phyloP scores from a whole-genome alignment of 129 eudicot species.

The Saposhnikovia divaricata region DNA sequence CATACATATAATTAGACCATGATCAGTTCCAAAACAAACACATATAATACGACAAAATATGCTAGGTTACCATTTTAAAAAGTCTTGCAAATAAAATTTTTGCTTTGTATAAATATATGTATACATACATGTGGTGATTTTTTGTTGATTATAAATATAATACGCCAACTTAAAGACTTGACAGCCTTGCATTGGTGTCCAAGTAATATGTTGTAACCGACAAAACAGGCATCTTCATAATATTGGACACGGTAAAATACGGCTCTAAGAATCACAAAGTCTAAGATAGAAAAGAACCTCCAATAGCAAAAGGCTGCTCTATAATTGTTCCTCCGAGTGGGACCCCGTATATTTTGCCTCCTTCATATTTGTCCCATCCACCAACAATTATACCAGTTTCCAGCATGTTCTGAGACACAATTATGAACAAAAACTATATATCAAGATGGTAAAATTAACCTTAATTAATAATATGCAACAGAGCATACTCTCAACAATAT shows the following conservation, averaged over 20 bases:
- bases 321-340: conserved; percentile 94
- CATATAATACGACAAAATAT: background rate
- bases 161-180: background rate
- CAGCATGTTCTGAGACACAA: conserved; percentile 56
- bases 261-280: background rate
- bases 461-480: background rate
- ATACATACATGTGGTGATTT: background rate
- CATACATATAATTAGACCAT: background rate
- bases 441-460: background rate
- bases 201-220: background rate
- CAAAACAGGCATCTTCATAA: background rate
- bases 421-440: background rate
- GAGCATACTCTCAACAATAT: background rate
- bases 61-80: background rate
- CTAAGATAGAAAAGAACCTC: conserved; percentile 52
- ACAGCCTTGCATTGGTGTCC: background rate
- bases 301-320: conserved; percentile 98
- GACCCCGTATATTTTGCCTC: conserved; percentile 88
- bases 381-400: conserved; percentile 97
- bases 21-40: background rate
- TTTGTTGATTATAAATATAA: background rate
- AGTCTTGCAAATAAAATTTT: background rate
- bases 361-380: conserved; percentile 98
- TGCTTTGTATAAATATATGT: too few species aligned
- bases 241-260: background rate